Conservation (phyloP, 2,329 filamentous ascomycete genomes). For the Colletotrichum sp. region DNA sequence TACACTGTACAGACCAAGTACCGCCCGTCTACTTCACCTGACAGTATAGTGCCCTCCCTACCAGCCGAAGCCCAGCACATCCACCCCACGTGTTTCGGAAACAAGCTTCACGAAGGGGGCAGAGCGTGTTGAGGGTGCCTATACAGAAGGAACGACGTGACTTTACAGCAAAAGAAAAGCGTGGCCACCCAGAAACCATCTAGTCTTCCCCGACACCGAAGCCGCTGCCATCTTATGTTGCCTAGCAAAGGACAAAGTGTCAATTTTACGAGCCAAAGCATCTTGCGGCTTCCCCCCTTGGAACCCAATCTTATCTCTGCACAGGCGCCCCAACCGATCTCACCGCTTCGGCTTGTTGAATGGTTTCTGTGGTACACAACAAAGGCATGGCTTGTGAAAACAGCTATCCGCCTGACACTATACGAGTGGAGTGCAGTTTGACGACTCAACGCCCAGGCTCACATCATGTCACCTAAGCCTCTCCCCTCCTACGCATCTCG, state of each 20-base stretch:
- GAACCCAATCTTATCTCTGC: background rate
- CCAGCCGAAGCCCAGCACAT: background rate
- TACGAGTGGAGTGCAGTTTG: background rate
- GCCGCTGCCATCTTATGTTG: background rate
- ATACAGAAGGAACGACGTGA: background rate
- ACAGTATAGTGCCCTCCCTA: background rate
- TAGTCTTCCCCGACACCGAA: background rate
- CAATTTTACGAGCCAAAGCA: background rate
- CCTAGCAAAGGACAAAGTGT: background rate
- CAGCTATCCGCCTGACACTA: background rate
- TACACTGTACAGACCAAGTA: background rate
- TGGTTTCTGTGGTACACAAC: background rate
- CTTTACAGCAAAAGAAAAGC: background rate
- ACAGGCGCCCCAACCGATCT: background rate
- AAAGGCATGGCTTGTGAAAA: background rate
- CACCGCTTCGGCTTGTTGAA: constrained; percentile 6
- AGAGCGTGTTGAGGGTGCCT: background rate
- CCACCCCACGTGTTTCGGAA: background rate
- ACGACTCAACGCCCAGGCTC: background rate
- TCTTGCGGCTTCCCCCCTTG: background rate
- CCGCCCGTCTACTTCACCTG: background rate
- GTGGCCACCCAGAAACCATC: background rate
- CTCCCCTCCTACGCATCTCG: background rate
- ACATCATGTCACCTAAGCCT: background rate
- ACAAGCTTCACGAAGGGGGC: background rate